Evolutionary conservation across 2,329 filamentous ascomycete species (phyloP).

Genomic region (Fusarium incarnatum): DNA sequence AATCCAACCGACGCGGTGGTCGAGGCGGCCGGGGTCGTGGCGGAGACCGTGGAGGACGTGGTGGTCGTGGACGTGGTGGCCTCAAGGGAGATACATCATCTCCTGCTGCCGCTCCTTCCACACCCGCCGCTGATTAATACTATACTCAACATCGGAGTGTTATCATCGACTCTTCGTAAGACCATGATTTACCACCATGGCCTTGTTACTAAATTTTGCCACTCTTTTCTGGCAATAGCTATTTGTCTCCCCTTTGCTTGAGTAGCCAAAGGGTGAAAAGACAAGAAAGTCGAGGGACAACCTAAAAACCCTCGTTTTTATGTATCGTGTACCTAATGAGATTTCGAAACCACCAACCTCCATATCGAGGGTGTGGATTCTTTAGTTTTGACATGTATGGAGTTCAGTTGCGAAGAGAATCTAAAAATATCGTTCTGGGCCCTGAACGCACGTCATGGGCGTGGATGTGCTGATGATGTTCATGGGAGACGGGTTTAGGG

Average conservation of each 20-base stretch:
- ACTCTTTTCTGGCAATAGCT: slow-evolving; percentile 35
- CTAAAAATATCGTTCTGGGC: slow-evolving; percentile 46
- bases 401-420: slow-evolving; percentile 50
- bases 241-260: slow-evolving; percentile 40
- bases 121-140: slow-evolving; percentile 57
- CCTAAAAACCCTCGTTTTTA: slow-evolving; percentile 44
- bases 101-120: slow-evolving; percentile 63
- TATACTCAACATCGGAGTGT: slow-evolving; percentile 24
- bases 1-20: slow-evolving; percentile 66
- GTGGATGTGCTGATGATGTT: slow-evolving; percentile 35
- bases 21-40: slow-evolving; percentile 70
- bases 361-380: slow-evolving; percentile 48
- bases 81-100: slow-evolving; percentile 70
- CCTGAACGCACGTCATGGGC: slow-evolving; percentile 37
- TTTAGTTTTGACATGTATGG: slow-evolving; percentile 51
- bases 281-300: slow-evolving; percentile 41
- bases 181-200: slow-evolving; percentile 27
- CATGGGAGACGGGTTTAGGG: slow-evolving; percentile 32
- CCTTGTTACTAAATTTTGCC: slow-evolving; percentile 32
- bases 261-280: slow-evolving; percentile 36
- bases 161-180: slow-evolving; percentile 30
- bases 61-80: slow-evolving; percentile 67
- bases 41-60: slow-evolving; percentile 67
- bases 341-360: slow-evolving; percentile 47
- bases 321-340: slow-evolving; percentile 55